Evolutionary conservation across 768 basidiomycete species (phyloP).

Genomic region (Mycena sanguinolenta): DNA sequence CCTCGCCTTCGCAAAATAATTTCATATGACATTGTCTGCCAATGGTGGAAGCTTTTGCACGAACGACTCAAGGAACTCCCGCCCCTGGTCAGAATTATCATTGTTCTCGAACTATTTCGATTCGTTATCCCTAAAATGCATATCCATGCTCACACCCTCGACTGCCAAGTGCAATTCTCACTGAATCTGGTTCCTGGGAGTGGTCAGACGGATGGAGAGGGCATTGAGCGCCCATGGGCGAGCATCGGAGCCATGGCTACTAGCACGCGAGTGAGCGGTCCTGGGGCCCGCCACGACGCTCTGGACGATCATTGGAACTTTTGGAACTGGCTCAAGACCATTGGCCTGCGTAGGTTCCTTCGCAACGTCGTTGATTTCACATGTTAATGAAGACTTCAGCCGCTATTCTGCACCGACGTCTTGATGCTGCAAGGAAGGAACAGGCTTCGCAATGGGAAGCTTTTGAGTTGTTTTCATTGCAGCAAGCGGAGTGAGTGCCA

Average conservation of each 20-base stretch:
- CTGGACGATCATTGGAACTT: conserved; percentile 54
- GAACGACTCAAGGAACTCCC: conserved; percentile 28
- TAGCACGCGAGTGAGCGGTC: conserved; percentile 54
- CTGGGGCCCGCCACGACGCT: conserved; percentile 43
- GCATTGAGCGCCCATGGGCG: conserved; percentile 53
- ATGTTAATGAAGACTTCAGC: no score
- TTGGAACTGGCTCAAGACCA: conserved; percentile 50
- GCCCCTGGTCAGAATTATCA: conserved; percentile 8
- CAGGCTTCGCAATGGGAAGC: no score
- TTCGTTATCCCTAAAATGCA: conserved; percentile 38
- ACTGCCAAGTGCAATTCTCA: conserved; percentile 47
- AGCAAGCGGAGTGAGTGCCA: no score
- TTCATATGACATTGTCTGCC: conserved; percentile 46
- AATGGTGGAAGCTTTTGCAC: conserved; percentile 37
- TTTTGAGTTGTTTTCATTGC: no score
- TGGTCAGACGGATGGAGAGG: conserved; percentile 34
- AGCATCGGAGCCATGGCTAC: conserved; percentile 45
- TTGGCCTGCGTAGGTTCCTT: conserved; percentile 40
- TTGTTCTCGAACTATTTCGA: conserved; percentile 49
- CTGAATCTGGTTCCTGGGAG: conserved; percentile 46
- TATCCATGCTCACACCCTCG: conserved; percentile 47
- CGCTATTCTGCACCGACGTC: no score
- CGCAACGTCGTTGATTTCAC: no score
- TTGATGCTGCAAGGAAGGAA: no score
- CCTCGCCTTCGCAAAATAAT: conserved; percentile 14